A percentile compares a stretch with the other conserved stretches of the same genome.
Conservation (phyloP, 768 basidiomycete species). For the Ephemerocybe angulata region DNA sequence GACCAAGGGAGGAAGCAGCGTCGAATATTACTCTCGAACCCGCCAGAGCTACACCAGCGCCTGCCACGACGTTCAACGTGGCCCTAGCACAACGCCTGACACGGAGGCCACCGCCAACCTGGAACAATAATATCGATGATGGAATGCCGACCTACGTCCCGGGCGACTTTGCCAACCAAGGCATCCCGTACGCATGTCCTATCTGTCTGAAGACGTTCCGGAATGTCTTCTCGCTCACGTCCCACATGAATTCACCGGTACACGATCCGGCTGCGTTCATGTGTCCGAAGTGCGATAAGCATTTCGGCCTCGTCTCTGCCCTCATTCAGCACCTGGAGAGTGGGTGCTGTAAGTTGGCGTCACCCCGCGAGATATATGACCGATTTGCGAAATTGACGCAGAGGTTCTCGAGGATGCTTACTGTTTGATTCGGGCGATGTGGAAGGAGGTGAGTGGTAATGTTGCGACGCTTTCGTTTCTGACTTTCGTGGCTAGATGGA, state of each 20-base stretch:
- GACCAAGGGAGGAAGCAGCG: slow-evolving; percentile 22
- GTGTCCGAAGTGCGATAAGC: slow-evolving; percentile 50
- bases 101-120: neutral
- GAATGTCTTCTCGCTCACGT: slow-evolving; percentile 46
- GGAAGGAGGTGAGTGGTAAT: neutral
- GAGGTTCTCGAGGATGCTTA: slow-evolving; percentile 10
- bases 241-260: slow-evolving; percentile 60
- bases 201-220: slow-evolving; percentile 48
- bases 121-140: neutral
- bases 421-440: neutral
- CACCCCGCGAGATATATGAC: slow-evolving; percentile 39
- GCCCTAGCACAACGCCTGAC: neutral
- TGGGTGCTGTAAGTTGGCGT: slow-evolving; percentile 51
- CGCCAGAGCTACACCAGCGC: too few species aligned
- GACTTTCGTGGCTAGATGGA: neutral
- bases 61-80: slow-evolving; percentile 13
- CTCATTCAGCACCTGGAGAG: slow-evolving; percentile 67
- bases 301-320: slow-evolving; percentile 52
- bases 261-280: slow-evolving; percentile 52
- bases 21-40: too few species aligned
- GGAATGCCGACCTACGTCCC: neutral
- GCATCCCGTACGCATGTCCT: slow-evolving; percentile 54
- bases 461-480: neutral
- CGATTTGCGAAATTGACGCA: slow-evolving; percentile 10
- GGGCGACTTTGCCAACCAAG: slow-evolving; percentile 6